Evolutionary conservation across 1,284 basidiomycete species (phyloP), one percentile per base, ranked within the genome.

Genomic region (Ganoderma boninense): DNA sequence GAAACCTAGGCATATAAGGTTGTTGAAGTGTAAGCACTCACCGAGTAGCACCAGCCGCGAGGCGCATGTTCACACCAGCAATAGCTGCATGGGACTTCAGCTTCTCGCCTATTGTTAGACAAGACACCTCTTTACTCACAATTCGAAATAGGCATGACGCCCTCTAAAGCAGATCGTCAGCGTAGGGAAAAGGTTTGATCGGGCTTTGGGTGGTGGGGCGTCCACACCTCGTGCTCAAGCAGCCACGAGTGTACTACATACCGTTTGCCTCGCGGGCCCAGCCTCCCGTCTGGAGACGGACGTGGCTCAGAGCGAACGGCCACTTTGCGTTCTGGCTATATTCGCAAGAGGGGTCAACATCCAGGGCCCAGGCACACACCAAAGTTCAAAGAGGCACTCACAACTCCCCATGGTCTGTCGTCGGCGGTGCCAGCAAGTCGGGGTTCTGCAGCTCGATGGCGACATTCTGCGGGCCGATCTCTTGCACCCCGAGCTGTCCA

Each of bases 261-360:
- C 90, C 76, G 73, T 92, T 92, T 78, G 92, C 84, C 73, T 92
- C 86, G 65, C 91, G 85, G 49, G 91, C 90, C 91, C 91, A 94
- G 2, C 92, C 92, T 49, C 92, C 92, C 0, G 87, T 87, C 71
- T 90, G 88, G 5, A 94, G 79, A 44, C 91, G 88, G 76, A 92
- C 92, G 78, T 90, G 88, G 68, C 90, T 92, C 69, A 93, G 79
- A 69, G 83, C 81, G 78, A 92, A 91, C 0, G 92, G 87, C 92
- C 92, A 93, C 77, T 92, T 92, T 14, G 89, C 86, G 73, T 91
- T 91, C 18, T 77, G 70, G 20, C 89, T 90, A 72, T 35, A 46
- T 57, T 63, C 62, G 26, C 42, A 26, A 52, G 16, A 42, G 66
- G 38, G 14, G 40, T 68, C 42, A 62, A 62, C 32, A 11, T 26